These are phyloP conservation scores for Brassica hybrid DNA, from an alignment of 441 rosid genomes.

Conservation along the genomic window DNA sequence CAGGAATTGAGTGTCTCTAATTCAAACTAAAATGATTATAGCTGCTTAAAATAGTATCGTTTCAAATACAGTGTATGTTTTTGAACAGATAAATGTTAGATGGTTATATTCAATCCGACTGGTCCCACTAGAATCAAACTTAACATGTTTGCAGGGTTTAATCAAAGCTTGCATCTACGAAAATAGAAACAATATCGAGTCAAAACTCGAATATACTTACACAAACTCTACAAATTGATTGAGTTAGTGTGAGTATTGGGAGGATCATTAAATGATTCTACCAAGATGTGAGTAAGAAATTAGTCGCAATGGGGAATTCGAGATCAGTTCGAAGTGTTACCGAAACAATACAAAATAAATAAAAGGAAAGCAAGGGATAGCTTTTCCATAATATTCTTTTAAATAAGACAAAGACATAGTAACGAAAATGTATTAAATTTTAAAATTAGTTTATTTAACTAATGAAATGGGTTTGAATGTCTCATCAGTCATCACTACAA, in stretches of 20 bases:
- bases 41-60: neutral
- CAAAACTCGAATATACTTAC: slow-evolving; percentile 10
- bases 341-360: slow-evolving; percentile 11
- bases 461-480: slow-evolving; percentile 36
- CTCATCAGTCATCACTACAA: slow-evolving; percentile 40
- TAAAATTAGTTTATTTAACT: neutral
- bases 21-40: neutral
- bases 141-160: slow-evolving; percentile 30
- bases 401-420: no score
- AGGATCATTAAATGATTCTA: slow-evolving; percentile 12
- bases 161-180: slow-evolving; percentile 14
- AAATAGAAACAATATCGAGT: slow-evolving; percentile 26
- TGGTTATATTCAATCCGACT: neutral
- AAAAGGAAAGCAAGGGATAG: slow-evolving; percentile 9
- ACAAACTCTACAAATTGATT: slow-evolving; percentile 12
- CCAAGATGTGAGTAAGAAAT: slow-evolving; percentile 27
- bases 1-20: neutral
- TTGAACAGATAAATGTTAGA: neutral
- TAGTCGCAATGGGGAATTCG: slow-evolving; percentile 17
- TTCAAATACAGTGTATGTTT: neutral
- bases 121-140: neutral
- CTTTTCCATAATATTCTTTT: neutral
- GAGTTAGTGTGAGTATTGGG: slow-evolving; percentile 10
- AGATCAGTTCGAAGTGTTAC: slow-evolving; percentile 24
- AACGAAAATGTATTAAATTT: no score